Evolutionary conservation across 345 rosid species (phyloP).

Genomic region (Populus simonii): DNA sequence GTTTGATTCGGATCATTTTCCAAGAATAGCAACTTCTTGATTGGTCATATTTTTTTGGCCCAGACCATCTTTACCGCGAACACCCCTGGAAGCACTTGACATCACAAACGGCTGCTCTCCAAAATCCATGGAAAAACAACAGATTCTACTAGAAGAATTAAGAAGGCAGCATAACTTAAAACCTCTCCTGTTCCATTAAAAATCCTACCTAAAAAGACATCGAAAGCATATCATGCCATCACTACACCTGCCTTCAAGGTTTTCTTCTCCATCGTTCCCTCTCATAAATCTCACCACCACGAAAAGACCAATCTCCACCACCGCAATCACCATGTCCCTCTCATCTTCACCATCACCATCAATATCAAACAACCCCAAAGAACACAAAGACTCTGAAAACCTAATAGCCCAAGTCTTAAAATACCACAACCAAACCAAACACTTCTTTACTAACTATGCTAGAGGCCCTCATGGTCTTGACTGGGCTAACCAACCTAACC

Average conservation of each 20-base stretch:
- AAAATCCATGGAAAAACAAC: neutral
- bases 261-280: neutral
- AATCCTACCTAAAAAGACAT: neutral
- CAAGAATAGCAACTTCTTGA: too few relatives aligned
- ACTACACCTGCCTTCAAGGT: neutral
- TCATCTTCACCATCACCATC: conserved; percentile 33
- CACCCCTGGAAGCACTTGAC: too few relatives aligned
- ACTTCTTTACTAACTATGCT: conserved; percentile 60
- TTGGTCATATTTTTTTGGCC: too few relatives aligned
- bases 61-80: too few relatives aligned
- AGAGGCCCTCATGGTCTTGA: conserved; percentile 86
- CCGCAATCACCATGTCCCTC: conserved; percentile 34
- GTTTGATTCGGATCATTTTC: neutral
- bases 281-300: neutral
- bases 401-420: conserved; percentile 43
- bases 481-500: conserved; percentile 92
- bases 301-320: neutral
- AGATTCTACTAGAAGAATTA: neutral
- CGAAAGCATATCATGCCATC: conserved; percentile 1
- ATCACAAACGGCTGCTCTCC: neutral
- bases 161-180: too few relatives aligned
- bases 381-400: conserved; percentile 23
- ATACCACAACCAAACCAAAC: conserved; percentile 79
- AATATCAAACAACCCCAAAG: conserved; percentile 6
- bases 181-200: too few relatives aligned